Evolutionary conservation across 164 flowering plant species (phyloP), one percentile per base, ranked within the genome.

Genomic region (Umbellularia californica): DNA sequence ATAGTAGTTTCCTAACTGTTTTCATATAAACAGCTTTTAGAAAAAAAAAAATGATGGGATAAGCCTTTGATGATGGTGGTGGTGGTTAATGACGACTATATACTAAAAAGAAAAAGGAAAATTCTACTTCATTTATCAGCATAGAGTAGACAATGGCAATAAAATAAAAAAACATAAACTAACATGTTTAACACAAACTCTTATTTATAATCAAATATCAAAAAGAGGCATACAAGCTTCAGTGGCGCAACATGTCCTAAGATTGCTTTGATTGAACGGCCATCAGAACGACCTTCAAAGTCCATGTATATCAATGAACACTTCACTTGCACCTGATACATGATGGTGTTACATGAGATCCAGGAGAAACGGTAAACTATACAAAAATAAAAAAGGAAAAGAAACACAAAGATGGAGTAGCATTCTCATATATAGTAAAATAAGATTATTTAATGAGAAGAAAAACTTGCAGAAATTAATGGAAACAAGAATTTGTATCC

Each of bases 211-310:
- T 23, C 47, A 71, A 20, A 41, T 41, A 41, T 41, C 47, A 58
- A 71, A 71, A 2, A 24, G 51, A 70, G 24, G 9, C 92, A 70
- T 86, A 95, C 99, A 81, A 95, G 98, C 85, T 95, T 95, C 62
- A 95, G 81, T 3, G 99, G 99, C 17, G 95, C 85, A 65, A 95
- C 97, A 79, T 93, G 97, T 65, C 90, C 85, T 72, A 93, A 87
- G 81, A 93, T 92, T 79, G 95, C 87, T 82, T 95, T 95, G 58
- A 95, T 86, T 69, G 98, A 92, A n/a, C 97, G 89, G 60, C 93
- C 96, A 85, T 95, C 99, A 74, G 99, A 88, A 77, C 99, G 97
- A 64, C 99, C 99, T 77, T 95, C 99, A 83, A 90, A 92, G 75
- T 95, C 98, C 90, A 92, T 87, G 83, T 91, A 91, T 47, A 83